A percentile compares a stretch with the other conserved stretches of the same genome.
Evolutionary conservation across 208 protist species (phyloP).

Genomic region (Trypanosoma lewisi): DNA sequence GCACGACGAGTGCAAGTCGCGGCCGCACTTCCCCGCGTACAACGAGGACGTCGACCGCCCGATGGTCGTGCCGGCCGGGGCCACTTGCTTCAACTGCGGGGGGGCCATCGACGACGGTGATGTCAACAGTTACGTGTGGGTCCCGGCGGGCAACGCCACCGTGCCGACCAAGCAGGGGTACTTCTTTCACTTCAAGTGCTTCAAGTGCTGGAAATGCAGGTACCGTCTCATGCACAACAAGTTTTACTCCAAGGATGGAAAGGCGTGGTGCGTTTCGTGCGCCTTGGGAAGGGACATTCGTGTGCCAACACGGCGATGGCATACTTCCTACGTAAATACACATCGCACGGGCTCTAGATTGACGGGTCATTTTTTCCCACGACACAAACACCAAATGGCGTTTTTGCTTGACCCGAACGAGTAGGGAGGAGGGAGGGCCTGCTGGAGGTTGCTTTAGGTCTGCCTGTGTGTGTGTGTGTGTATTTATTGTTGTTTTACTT

Average conservation of each 20-base stretch:
- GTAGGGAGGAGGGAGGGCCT: conserved; percentile 28
- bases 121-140: conserved; percentile 87
- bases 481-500: not conserved
- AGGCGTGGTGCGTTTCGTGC: conserved; percentile 81
- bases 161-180: conserved; percentile 84
- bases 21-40: conserved; percentile 84
- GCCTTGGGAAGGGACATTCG: conserved; percentile 81
- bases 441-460: not conserved
- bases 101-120: conserved; percentile 61
- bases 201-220: conserved; percentile 89
- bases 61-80: conserved; percentile 70
- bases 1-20: conserved; percentile 73
- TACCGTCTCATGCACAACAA: conserved; percentile 87
- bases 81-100: conserved; percentile 85
- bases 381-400: conserved; percentile 84
- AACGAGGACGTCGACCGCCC: conserved; percentile 84
- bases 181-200: conserved; percentile 90
- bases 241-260: conserved; percentile 87
- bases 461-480: not conserved
- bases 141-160: conserved; percentile 81
- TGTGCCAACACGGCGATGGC: conserved; percentile 83
- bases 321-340: conserved; percentile 88
- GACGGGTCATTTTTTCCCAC: conserved; percentile 83
- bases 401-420: conserved; percentile 84
- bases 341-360: conserved; percentile 84